Base-by-base conservation (phyloP, 192 early-diverging fungal genomes). In the Backusella tarrabulga region DNA sequence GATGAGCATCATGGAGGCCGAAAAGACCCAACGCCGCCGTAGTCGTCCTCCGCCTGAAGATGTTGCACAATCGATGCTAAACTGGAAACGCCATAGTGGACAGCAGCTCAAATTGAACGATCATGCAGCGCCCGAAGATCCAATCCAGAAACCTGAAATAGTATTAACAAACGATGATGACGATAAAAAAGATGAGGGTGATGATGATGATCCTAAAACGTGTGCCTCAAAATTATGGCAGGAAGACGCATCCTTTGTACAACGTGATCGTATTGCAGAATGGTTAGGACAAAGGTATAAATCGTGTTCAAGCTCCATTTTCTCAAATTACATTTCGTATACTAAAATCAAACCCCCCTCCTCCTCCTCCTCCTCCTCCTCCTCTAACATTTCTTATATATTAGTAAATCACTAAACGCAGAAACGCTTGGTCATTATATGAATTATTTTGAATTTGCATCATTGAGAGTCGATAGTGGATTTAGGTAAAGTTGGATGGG, bases 361-460 rank as follows among this genome's bases (percentile, higher is more conserved):
- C n/a, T n/a, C n/a, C n/a, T n/a, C n/a, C n/a, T n/a, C n/a, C n/a
- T n/a, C n/a, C n/a, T n/a, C n/a, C n/a, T n/a, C n/a, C n/a, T n/a
- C n/a, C n/a, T n/a, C n/a, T n/a, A n/a, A 60, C 54, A 26, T 60
- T 26, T 60, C 26, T 60, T 60, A 6, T 52, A 21, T 35, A 19
- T 38, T 12, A 84, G 87, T 8, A 89, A 90, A 74, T 68, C 85
- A 2, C 86, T 91, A 40, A 87, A 93, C 69, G 81, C 83, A 2
- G 81, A 76, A 32, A 85, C 91, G 0, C 83, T 97, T 41, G 72
- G 73, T n/a, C 84, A 84, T 42, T 98, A 95, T 83, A 92, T 98
- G 84, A 77, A 86, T 19, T 82, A 89, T 81, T 97, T 92, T 85
- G 91, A 95, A 75, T 97, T 95, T 76, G 54, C 74, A 9, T 85